These are phyloP conservation scores for Rosa hybrid DNA, from an alignment of 331 rosid species.

Conservation along the genomic window DNA sequence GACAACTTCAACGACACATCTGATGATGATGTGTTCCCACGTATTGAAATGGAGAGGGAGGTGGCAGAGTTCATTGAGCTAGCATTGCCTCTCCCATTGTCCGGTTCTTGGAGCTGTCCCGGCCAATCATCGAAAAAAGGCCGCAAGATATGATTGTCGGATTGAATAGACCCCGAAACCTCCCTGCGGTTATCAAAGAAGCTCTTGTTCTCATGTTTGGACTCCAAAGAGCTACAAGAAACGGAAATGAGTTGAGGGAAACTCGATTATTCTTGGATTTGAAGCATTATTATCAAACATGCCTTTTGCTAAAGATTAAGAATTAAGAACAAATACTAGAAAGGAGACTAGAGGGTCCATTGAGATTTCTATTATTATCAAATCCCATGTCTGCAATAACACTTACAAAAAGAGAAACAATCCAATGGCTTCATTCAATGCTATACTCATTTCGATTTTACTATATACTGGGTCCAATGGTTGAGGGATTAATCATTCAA, in stretches of 20 bases:
- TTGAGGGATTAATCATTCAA: background rate
- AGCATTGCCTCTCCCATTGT: conserved; percentile 39
- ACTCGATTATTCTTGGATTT: conserved; percentile 10
- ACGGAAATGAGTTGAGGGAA: background rate
- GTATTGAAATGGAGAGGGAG: conserved; percentile 74
- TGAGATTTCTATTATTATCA: conserved; percentile 20
- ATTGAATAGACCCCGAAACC: conserved; percentile 44
- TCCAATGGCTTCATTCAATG: background rate
- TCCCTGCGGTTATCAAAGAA: conserved; percentile 39
- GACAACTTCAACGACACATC: conserved; percentile 86
- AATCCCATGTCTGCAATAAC: background rate
- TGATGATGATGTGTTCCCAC: conserved; percentile 60
- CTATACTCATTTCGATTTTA: background rate
- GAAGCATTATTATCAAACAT: conserved; percentile 19
- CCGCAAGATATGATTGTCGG: conserved; percentile 71
- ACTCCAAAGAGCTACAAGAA: conserved; percentile 44
- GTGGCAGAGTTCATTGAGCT: conserved; percentile 47
- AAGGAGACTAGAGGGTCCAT: conserved; percentile 22
- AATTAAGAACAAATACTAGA: background rate
- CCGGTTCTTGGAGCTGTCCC: conserved; percentile 56
- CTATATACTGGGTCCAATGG: background rate
- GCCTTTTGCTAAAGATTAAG: background rate
- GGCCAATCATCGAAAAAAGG: conserved; percentile 98
- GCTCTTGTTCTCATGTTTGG: conserved; percentile 44
- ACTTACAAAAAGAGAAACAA: background rate